Evolutionary conservation across 768 basidiomycete genomes (phyloP), one percentile per base, ranked within the genome.

Genomic region (Russula brevipes): DNA sequence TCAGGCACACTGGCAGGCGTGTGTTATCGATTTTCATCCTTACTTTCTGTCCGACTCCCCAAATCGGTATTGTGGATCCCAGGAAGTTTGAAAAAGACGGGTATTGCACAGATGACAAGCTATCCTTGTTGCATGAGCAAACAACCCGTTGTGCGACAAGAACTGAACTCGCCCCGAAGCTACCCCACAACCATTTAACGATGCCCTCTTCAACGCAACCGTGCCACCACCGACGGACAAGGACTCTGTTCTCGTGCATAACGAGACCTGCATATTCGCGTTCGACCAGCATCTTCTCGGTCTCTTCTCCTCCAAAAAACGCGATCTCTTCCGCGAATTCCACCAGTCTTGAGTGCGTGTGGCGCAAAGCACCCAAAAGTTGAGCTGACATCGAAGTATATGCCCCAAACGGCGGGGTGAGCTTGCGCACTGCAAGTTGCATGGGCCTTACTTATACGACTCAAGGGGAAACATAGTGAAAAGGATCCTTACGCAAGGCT

Each of bases 171-270:
- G 94, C 87, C 44, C 96, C 96, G 72, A 95, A 88, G 72, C 87
- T 89, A 68, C 96, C 95, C 96, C 96, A 99, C 8, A 95, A 70
- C 88, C 88, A 98, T 76, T 99, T 98, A 70, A 98, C 88, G 49
- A 99, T 86, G 2, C 91, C 94, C 74, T 98, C 96, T 73, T 99
- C 96, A 17, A 88, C 83, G 71, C 94, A 89, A 2, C 88, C 85
- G 73, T 96, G 92, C 88, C 88, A 91, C 82, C 95, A 91, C 39
- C 88, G 79, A 65, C 89, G 85, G 33, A 82, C 76, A 68, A 95
- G 78, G 2, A 95, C 88, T 61, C 81, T 81, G 67, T 88, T 88
- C 73, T 94, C 89, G 68, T 98, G 96, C 71, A 85, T 86, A 61
- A 96, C 81, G 31, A 96, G 80, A 7, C 84, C 83, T 35, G 88